Percentiles rank a stretch among this genome's conserved stretches.
phyloP scores from a whole-genome alignment of 1,284 basidiomycete species.

The Leccinum holopus region DNA sequence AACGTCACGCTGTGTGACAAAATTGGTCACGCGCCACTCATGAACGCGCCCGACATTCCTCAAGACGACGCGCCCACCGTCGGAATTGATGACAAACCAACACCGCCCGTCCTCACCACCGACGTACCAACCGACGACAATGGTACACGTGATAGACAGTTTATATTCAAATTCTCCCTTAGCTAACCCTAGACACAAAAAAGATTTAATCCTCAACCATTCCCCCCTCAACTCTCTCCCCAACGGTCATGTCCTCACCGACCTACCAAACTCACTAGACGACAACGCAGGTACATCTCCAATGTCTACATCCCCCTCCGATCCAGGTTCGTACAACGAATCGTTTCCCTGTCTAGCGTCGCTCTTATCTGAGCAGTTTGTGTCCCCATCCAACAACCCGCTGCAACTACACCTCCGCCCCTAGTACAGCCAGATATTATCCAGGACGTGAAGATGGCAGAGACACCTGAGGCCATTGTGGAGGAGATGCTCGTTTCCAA shows the following conservation, averaged over 20 bases:
- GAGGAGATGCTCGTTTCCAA: slow-evolving; percentile 22
- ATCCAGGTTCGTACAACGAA: slow-evolving; percentile 47
- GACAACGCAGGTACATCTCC: slow-evolving; percentile 30
- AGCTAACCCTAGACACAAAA: slow-evolving; percentile 47
- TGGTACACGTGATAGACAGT: slow-evolving; percentile 36
- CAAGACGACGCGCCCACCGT: slow-evolving; percentile 33
- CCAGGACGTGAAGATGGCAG: slow-evolving; percentile 54
- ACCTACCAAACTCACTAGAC: slow-evolving; percentile 45
- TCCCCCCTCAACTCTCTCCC: slow-evolving; percentile 49
- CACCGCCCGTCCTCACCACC: slow-evolving; percentile 30
- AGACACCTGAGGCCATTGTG: slow-evolving; percentile 27
- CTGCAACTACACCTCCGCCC: slow-evolving; percentile 49
- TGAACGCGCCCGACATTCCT: slow-evolving; percentile 51
- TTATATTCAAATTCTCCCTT: slow-evolving; percentile 37
- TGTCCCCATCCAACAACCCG: slow-evolving; percentile 45
- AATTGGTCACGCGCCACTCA: slow-evolving; percentile 51
- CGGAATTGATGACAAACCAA: slow-evolving; percentile 32
- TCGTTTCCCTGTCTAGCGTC: slow-evolving; percentile 17
- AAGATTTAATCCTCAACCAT: slow-evolving; percentile 60
- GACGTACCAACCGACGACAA: slow-evolving; percentile 36
- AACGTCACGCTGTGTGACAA: slow-evolving; percentile 53
- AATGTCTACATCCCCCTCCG: slow-evolving; percentile 45
- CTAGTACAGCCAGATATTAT: slow-evolving; percentile 45
- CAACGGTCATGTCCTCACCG: slow-evolving; percentile 64
- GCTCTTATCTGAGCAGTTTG: slow-evolving; percentile 41